Conservation (phyloP, 169 alveolate species). For the Cryptosporidium tyzzeri region DNA sequence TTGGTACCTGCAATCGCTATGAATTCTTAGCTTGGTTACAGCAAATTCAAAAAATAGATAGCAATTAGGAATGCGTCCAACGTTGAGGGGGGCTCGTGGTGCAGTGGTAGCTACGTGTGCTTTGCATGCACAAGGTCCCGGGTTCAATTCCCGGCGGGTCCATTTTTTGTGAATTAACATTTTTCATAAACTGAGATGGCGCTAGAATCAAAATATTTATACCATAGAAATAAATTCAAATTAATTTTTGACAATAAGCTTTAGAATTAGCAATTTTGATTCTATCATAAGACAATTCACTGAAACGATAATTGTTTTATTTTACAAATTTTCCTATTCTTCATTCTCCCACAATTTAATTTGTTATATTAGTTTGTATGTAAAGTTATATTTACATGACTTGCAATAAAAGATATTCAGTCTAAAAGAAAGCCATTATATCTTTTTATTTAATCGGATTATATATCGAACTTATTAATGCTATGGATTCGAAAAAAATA, state of each 20-base stretch:
- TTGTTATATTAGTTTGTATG: neutral
- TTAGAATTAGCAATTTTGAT: neutral
- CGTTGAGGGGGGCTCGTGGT: constrained; percentile 76
- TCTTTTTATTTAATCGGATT: neutral
- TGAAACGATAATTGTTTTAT: neutral
- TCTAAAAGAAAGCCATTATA: neutral
- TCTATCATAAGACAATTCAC: neutral
- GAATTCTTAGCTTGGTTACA: constrained; percentile 55
- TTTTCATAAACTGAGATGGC: neutral
- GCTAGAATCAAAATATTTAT: neutral
- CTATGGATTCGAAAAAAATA: neutral
- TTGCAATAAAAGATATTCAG: neutral
- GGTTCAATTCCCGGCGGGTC: constrained; percentile 79
- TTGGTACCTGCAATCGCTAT: constrained; percentile 44
- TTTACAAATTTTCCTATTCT: neutral
- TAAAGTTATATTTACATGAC: neutral
- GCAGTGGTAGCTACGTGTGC: constrained; percentile 79
- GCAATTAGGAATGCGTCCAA: neutral
- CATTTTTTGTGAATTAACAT: neutral
- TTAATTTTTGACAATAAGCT: neutral
- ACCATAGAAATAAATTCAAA: neutral
- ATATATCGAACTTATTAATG: neutral
- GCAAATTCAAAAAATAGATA: neutral
- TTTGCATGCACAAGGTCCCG: constrained; percentile 79
- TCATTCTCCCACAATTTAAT: neutral